Conservation (phyloP, 352 stramenopile species). For the Phytophthora rubi region DNA sequence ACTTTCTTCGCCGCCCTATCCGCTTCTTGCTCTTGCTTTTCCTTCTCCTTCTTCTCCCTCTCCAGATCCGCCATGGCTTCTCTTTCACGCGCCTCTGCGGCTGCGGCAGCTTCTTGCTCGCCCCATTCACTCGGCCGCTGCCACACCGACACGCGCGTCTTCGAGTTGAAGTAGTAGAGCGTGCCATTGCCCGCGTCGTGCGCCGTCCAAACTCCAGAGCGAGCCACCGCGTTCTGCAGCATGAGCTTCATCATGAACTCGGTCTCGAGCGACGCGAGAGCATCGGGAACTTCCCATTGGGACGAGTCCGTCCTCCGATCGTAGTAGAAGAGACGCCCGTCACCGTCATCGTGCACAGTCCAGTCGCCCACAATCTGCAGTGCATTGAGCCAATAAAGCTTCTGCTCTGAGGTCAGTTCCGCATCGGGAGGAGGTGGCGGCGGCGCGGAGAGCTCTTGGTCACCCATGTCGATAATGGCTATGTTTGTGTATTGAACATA, state of each 20-base stretch:
- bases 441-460: background rate
- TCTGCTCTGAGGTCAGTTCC: constrained; percentile 37
- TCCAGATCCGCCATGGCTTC: constrained; percentile 7
- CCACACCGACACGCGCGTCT: constrained; percentile 72
- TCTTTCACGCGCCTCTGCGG: constrained; percentile 18
- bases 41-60: constrained; percentile 1
- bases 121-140: constrained; percentile 75
- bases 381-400: constrained; percentile 57
- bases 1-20: constrained; percentile 28
- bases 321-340: constrained; percentile 84
- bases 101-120: constrained; percentile 23
- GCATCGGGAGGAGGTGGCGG: constrained; percentile 14
- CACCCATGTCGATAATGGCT: background rate
- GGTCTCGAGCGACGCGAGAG: constrained; percentile 58
- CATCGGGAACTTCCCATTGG: constrained; percentile 62
- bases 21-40: constrained; percentile 1
- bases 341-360: constrained; percentile 78
- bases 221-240: constrained; percentile 71
- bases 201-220: constrained; percentile 71
- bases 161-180: constrained; percentile 85
- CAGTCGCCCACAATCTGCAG: constrained; percentile 64
- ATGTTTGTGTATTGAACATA: background rate
- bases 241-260: constrained; percentile 89
- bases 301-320: constrained; percentile 52
- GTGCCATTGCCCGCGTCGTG: constrained; percentile 75